Percentiles rank a stretch among this genome's conserved stretches.
phyloP scores from a whole-genome alignment of 345 rosid genomes.

The Aquilaria yunnanensis region DNA sequence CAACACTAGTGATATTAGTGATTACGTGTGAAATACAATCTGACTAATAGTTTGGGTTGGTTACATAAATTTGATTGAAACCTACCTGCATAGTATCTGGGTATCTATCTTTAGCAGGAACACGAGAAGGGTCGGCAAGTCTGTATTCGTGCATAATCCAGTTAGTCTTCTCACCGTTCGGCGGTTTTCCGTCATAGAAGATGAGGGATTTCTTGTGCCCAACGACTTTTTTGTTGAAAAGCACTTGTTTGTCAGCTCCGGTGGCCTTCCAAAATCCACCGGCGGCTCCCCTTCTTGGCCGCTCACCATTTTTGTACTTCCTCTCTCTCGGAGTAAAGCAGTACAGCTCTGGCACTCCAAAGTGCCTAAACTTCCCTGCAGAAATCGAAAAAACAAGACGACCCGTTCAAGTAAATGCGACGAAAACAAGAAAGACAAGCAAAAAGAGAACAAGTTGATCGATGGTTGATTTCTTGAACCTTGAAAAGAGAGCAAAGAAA shows the following conservation, averaged over 20 bases:
- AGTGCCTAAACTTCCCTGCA: slow-evolving; percentile 6
- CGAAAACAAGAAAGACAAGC: too few relatives aligned
- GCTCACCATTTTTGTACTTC: slow-evolving; percentile 3
- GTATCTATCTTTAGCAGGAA: not conserved
- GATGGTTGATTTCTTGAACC: too few relatives aligned
- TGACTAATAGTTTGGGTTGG: not conserved
- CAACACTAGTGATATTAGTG: not conserved
- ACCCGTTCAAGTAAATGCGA: too few relatives aligned
- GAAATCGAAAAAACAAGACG: too few relatives aligned
- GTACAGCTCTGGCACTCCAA: slow-evolving; percentile 7
- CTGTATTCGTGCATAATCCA: slow-evolving; percentile 16
- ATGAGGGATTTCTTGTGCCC: slow-evolving; percentile 7
- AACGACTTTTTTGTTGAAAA: not conserved
- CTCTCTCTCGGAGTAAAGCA: slow-evolving; percentile 14
- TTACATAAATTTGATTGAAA: slow-evolving; percentile 6
- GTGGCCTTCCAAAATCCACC: slow-evolving; percentile 13
- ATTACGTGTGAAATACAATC: not conserved
- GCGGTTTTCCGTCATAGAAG: slow-evolving; percentile 8
- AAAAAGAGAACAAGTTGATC: too few relatives aligned
- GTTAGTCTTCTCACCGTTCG: not conserved
- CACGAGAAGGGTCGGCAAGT: slow-evolving; percentile 1
- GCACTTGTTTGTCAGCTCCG: not conserved
- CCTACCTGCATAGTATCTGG: too few relatives aligned
- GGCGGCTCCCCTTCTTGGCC: slow-evolving; percentile 4
- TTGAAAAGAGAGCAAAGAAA: too few relatives aligned